A percentile compares a stretch with the other conserved stretches of the same genome.
phyloP scores from a whole-genome alignment of 2,329 filamentous ascomycete species.

The Grosmannia serpens region DNA sequence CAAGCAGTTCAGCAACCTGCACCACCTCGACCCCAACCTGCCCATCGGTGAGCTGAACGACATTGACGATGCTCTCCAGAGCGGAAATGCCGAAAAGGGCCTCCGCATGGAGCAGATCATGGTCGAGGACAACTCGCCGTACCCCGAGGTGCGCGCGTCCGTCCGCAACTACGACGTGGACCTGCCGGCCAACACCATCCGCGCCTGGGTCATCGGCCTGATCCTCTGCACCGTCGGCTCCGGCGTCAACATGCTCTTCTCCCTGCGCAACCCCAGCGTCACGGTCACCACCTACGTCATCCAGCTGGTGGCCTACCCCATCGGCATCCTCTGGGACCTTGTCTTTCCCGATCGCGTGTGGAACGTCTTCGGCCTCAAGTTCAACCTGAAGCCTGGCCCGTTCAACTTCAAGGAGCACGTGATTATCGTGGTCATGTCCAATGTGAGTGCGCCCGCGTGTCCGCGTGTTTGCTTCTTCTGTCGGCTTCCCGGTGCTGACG shows the following conservation, averaged over 20 bases:
- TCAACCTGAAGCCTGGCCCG: constrained; percentile 43
- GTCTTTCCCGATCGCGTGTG: constrained; percentile 41
- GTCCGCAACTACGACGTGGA: constrained; percentile 55
- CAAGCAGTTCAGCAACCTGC: constrained; percentile 45
- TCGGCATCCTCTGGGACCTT: constrained; percentile 42
- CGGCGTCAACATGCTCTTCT: constrained; percentile 47
- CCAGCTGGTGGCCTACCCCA: constrained; percentile 50
- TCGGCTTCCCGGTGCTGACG: constrained; percentile 4
- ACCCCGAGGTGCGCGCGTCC: constrained; percentile 49
- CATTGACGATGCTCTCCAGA: constrained; percentile 44
- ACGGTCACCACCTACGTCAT: constrained; percentile 50
- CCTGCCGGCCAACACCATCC: constrained; percentile 51
- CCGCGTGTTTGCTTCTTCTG: not conserved
- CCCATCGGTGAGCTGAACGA: constrained; percentile 50
- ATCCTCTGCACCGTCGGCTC: constrained; percentile 47
- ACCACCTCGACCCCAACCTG: constrained; percentile 54
- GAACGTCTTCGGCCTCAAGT: constrained; percentile 39
- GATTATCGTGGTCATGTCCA: constrained; percentile 52
- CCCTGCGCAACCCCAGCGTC: constrained; percentile 46
- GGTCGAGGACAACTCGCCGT: constrained; percentile 55
- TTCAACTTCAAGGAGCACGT: constrained; percentile 55
- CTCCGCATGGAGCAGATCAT: constrained; percentile 45
- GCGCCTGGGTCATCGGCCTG: constrained; percentile 47
- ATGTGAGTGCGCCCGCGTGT: constrained; percentile 28
- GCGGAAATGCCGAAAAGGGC: constrained; percentile 43